These are phyloP conservation scores for Picea engelmannii DNA, from an alignment of 83 land plant species.

Conservation along the genomic window DNA sequence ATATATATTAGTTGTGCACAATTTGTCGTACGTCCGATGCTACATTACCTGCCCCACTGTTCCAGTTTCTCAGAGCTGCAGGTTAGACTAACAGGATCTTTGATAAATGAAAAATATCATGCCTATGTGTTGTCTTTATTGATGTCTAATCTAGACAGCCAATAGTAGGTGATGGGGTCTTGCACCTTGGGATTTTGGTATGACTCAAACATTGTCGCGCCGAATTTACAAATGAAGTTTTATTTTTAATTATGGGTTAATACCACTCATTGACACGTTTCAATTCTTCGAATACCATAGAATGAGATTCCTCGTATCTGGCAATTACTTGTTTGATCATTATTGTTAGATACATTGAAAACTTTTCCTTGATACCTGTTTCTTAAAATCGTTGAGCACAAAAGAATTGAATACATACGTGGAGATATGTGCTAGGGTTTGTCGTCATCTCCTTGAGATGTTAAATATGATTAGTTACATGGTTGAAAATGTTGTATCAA, in stretches of 20 bases:
- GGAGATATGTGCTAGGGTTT: not conserved
- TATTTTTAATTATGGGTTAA: too few species aligned
- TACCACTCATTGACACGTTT: too few species aligned
- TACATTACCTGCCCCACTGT: not conserved
- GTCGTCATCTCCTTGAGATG: not conserved
- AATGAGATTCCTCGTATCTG: too few species aligned
- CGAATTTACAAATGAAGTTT: not conserved
- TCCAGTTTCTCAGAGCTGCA: not conserved
- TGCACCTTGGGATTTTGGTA: constrained; percentile 7
- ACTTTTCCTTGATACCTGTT: not conserved
- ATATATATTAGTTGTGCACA: not conserved
- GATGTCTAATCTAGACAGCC: not conserved
- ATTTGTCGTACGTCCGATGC: not conserved
- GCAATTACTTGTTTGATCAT: too few species aligned
- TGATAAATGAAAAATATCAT: not conserved
- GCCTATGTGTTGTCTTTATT: not conserved
- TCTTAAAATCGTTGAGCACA: not conserved
- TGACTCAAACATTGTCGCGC: not conserved
- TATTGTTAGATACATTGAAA: too few species aligned
- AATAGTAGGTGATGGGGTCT: constrained; percentile 2
- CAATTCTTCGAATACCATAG: too few species aligned
- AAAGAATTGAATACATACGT: not conserved
- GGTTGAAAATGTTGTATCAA: not conserved
- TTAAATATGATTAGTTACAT: not conserved
- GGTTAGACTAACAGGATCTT: not conserved